Evolutionary conservation across 129 eudicot species (phyloP).

Genomic region (Centrapalus pauciflorus): DNA sequence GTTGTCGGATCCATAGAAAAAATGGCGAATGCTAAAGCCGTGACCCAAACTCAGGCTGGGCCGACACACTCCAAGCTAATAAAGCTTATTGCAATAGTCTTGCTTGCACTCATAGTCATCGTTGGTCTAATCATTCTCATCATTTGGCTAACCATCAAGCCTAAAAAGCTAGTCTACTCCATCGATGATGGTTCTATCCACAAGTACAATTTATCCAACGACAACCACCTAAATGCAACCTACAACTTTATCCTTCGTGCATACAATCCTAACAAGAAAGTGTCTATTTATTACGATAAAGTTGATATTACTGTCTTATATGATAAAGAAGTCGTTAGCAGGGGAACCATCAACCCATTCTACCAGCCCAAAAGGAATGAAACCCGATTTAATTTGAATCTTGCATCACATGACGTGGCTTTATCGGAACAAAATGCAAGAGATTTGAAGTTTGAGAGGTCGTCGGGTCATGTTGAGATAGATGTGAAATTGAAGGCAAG

Average conservation of each 20-base stretch:
- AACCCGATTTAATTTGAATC: conserved; percentile 44
- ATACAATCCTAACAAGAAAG: conserved; percentile 62
- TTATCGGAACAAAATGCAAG: conserved; percentile 21
- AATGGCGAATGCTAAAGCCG: conserved; percentile 34
- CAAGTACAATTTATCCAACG: conserved; percentile 44
- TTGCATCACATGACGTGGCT: conserved; percentile 41
- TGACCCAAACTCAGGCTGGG: conserved; percentile 8
- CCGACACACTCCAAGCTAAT: conserved; percentile 32
- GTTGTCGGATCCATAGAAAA: background rate
- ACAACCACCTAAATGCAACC: conserved; percentile 45
- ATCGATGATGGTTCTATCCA: conserved; percentile 63
- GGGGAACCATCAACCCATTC: conserved; percentile 45
- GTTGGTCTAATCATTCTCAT: conserved; percentile 66
- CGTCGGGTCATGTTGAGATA: conserved; percentile 50
- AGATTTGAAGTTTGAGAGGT: conserved; percentile 47
- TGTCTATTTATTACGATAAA: conserved; percentile 66
- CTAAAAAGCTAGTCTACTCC: conserved; percentile 54
- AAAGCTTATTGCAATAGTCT: conserved; percentile 36
- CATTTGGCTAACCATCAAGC: conserved; percentile 60
- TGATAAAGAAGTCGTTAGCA: conserved; percentile 42
- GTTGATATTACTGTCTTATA: conserved; percentile 43
- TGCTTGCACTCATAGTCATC: conserved; percentile 51
- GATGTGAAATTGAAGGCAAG: conserved; percentile 48
- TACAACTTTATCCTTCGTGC: conserved; percentile 63
- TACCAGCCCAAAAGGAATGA: conserved; percentile 64